These are phyloP conservation scores for Mycena polygramma DNA, from an alignment of 768 basidiomycete genomes.

Conservation along the genomic window DNA sequence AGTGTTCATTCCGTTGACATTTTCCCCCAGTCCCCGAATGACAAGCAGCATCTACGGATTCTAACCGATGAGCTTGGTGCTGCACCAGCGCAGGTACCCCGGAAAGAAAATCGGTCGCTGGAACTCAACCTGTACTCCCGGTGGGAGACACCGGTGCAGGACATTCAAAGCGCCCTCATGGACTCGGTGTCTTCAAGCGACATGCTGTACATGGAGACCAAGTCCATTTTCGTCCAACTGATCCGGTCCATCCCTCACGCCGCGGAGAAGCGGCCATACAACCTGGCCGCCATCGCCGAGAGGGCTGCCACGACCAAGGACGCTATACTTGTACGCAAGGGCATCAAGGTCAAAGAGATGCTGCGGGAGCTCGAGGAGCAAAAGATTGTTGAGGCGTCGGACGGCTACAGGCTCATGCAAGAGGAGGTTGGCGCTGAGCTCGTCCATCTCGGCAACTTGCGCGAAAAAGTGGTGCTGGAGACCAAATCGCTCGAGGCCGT, in stretches of 20 bases:
- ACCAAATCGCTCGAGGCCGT: slow-evolving; percentile 95
- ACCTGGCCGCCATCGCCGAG: slow-evolving; percentile 91
- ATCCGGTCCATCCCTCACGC: slow-evolving; percentile 93
- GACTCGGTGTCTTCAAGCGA: slow-evolving; percentile 97
- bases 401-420: slow-evolving; percentile 95
- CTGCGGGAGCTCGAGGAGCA: slow-evolving; percentile 94
- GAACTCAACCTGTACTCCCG: slow-evolving; percentile 95
- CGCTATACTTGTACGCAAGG: slow-evolving; percentile 93
- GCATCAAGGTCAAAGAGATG: slow-evolving; percentile 99
- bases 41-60: slow-evolving; percentile 97
- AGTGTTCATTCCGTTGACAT: slow-evolving; percentile 18
- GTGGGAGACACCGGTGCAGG: slow-evolving; percentile 99
- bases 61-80: slow-evolving; percentile 96
- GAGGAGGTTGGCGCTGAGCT: slow-evolving; percentile 97
- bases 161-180: slow-evolving; percentile 96
- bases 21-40: slow-evolving; percentile 87
- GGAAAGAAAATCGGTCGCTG: slow-evolving; percentile 96
- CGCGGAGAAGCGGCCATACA: slow-evolving; percentile 88
- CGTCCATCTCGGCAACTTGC: slow-evolving; percentile 94
- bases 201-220: slow-evolving; percentile 99
- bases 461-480: slow-evolving; percentile 95
- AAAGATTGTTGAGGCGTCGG: slow-evolving; percentile 83
- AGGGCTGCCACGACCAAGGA: slow-evolving; percentile 98
- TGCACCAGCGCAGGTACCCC: slow-evolving; percentile 94
- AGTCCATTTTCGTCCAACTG: slow-evolving; percentile 98